Evolutionary conservation across 495 filamentous ascomycete species (phyloP).

Genomic region (Darksidea phi): DNA sequence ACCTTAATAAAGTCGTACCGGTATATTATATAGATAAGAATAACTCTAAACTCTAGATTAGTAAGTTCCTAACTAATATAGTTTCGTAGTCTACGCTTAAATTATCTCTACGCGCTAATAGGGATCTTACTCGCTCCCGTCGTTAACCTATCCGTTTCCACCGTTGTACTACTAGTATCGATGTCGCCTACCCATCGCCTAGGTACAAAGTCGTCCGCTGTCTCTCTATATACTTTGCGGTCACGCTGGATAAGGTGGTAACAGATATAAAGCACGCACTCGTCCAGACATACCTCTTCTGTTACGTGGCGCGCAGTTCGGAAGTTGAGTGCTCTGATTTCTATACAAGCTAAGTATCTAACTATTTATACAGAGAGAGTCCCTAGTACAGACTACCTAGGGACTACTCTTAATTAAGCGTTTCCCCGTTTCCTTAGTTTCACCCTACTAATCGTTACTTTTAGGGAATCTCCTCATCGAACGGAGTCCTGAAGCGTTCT

Average conservation of each 20-base stretch:
- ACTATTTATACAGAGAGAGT: too few species aligned
- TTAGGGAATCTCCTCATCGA: too few species aligned
- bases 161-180: slow-evolving; percentile 6
- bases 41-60: slow-evolving; percentile 40
- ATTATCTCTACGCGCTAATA: slow-evolving; percentile 37
- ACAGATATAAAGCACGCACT: slow-evolving; percentile 37
- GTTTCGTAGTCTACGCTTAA: slow-evolving; percentile 40
- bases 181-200: slow-evolving; percentile 30
- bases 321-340: too few species aligned
- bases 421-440: too few species aligned
- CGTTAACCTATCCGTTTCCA: not conserved
- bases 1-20: slow-evolving; percentile 45
- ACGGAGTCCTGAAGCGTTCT: too few species aligned
- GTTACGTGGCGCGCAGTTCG: too few species aligned
- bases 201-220: slow-evolving; percentile 28
- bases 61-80: slow-evolving; percentile 46
- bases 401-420: too few species aligned
- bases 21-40: slow-evolving; percentile 36
- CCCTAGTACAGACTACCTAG: too few species aligned
- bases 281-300: slow-evolving; percentile 44
- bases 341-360: too few species aligned
- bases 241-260: slow-evolving; percentile 36
- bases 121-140: slow-evolving; percentile 20
- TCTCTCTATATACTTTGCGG: slow-evolving; percentile 27
- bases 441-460: too few species aligned